Percentiles rank a stretch among this genome's conserved stretches.
These are phyloP conservation scores for Pyrenophora graminea DNA, from an alignment of 2,329 filamentous ascomycete species.

Conservation along the genomic window DNA sequence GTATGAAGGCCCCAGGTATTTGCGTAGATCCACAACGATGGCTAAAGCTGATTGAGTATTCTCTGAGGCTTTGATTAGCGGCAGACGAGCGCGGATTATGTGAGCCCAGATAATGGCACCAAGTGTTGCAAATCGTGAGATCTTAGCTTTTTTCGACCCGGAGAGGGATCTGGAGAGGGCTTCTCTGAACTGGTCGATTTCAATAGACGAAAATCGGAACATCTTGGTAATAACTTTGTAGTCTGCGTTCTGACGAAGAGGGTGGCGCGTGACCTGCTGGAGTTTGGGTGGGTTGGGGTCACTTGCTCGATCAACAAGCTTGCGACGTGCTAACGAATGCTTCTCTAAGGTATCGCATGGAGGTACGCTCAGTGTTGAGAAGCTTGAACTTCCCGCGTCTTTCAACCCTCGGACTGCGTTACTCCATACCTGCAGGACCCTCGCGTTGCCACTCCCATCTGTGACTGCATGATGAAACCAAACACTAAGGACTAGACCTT, in stretches of 20 bases:
- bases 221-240: conserved; percentile 13
- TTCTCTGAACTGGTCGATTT: not conserved
- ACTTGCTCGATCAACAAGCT: not conserved
- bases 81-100: conserved; percentile 1
- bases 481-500: conserved; percentile 34
- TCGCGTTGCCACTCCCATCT: conserved; percentile 23
- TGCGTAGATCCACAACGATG: conserved; percentile 2
- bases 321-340: conserved; percentile 1
- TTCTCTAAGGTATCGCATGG: not conserved
- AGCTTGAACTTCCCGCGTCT: not conserved
- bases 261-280: not conserved
- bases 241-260: not conserved
- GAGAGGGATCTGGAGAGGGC: not conserved
- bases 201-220: conserved; percentile 5
- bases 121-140: not conserved
- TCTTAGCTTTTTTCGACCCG: not conserved
- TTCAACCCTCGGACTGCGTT: not conserved
- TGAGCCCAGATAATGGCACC: conserved; percentile 7
- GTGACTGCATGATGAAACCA: conserved; percentile 31
- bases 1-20: not conserved
- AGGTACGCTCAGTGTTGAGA: not conserved
- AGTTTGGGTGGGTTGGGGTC: not conserved
- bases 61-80: not conserved
- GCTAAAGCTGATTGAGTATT: conserved; percentile 7
- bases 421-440: conserved; percentile 22